Conservation (phyloP, 2,329 filamentous ascomycete genomes). For the Pseudogymnoascus sp. region DNA sequence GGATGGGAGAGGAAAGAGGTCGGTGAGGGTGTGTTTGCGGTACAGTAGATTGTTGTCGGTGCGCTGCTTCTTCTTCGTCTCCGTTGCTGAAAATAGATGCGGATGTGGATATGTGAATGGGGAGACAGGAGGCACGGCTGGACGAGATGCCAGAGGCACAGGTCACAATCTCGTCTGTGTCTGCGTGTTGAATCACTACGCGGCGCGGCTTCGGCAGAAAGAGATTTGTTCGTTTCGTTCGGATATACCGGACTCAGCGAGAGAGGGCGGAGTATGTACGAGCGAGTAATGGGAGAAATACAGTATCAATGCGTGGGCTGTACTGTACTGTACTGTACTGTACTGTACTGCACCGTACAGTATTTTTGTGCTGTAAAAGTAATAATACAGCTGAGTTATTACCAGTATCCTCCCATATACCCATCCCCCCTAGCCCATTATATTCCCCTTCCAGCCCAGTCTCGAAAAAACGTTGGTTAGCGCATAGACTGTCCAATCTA, state of each 20-base stretch:
- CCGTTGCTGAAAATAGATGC: background rate
- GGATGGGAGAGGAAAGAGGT: background rate
- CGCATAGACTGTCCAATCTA: background rate
- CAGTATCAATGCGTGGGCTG: background rate
- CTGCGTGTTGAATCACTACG: background rate
- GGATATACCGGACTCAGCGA: background rate
- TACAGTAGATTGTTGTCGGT: background rate
- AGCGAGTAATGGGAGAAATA: background rate
- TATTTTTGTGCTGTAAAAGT: background rate
- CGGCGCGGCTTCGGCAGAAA: conserved; percentile 1
- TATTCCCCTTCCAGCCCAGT: background rate
- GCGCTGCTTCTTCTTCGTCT: background rate
- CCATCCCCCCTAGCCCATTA: too few species aligned
- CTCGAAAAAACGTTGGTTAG: background rate
- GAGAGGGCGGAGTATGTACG: background rate
- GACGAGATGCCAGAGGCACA: too few species aligned
- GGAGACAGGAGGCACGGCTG: background rate
- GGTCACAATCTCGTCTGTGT: background rate
- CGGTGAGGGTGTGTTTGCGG: background rate
- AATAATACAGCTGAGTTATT: background rate
- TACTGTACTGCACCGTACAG: too few species aligned
- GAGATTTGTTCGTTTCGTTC: too few species aligned
- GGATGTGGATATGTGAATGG: background rate
- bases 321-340: too few species aligned
- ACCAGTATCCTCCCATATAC: background rate